phyloP scores from a whole-genome alignment of 352 stramenopile species.

The Albugo laibachii region DNA sequence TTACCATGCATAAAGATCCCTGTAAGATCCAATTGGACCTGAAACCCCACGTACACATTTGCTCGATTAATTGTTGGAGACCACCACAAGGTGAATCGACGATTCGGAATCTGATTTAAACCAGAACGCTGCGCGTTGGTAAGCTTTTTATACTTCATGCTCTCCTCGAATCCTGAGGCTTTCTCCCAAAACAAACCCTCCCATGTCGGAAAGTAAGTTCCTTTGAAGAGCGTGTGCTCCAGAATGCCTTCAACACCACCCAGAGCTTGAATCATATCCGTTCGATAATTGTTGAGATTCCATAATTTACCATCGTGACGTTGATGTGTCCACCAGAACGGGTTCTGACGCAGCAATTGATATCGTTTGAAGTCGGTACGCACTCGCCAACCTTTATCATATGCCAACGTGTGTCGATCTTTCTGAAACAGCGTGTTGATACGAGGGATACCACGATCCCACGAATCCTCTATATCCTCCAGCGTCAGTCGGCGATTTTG shows the following conservation, averaged over 20 bases:
- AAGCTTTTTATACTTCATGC: slow-evolving; percentile 99
- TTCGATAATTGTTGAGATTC: slow-evolving; percentile 99
- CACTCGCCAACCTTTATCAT: slow-evolving; percentile 99
- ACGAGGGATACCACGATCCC: slow-evolving; percentile 95
- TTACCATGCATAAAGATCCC: slow-evolving; percentile 99
- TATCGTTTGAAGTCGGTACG: slow-evolving; percentile 98
- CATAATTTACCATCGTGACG: slow-evolving; percentile 99
- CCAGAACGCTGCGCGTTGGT: slow-evolving; percentile 98
- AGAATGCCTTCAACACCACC: slow-evolving; percentile 99
- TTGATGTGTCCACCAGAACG: slow-evolving; percentile 98
- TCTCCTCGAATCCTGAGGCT: slow-evolving; percentile 86
- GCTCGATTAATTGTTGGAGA: slow-evolving; percentile 99
- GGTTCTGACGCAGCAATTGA: slow-evolving; percentile 94
- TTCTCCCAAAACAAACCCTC: slow-evolving; percentile 99
- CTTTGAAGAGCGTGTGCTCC: slow-evolving; percentile 99
- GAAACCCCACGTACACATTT: slow-evolving; percentile 99
- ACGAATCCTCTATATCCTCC: slow-evolving; percentile 99
- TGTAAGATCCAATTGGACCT: slow-evolving; percentile 99
- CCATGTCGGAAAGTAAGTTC: slow-evolving; percentile 99
- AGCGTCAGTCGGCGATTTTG: slow-evolving; percentile 97
- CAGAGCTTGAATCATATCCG: slow-evolving; percentile 99
- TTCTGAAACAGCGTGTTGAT: slow-evolving; percentile 95
- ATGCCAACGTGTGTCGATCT: slow-evolving; percentile 98
- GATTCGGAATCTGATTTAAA: slow-evolving; percentile 99
- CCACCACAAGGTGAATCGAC: slow-evolving; percentile 99